Evolutionary conservation across 306 rosid genomes (phyloP), one percentile per base, ranked within the genome.

Genomic region (Dalbergia cultrata): DNA sequence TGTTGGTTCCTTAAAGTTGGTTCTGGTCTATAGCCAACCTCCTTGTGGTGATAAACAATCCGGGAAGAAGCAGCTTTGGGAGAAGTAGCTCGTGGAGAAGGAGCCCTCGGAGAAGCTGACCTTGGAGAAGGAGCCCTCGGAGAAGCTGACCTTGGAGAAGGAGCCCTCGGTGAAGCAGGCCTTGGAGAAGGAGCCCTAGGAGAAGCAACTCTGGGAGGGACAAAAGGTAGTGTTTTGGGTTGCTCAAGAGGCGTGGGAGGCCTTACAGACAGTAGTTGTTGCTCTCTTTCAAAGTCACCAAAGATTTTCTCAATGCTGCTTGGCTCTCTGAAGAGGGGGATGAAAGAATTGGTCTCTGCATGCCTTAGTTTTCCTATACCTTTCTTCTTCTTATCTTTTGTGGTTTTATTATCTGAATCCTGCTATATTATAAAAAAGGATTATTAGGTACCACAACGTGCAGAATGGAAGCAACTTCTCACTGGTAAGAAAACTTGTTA

Each of bases 271-370:
- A 78, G n/a, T 57, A 84, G 70, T 70, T 96, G 97, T 67, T 96
- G 99, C 88, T 93, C 99, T 76, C 94, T 93, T 73, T 96, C 99
- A 33, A 89, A 96, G 74, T 96, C 99, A 47, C 95, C 90, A 63
- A 96, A 96, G 75, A 93, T 96, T 81, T 96, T 96, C 88, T 96
- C 99, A 53, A 96, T 86, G 81, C 99, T 96, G 81, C 99, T 96
- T 12, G 99, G 98, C 88, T 90, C 94, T 82, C 97, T 92, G 72
- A 93, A 93, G 75, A 90, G 87, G 16, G 98, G 99, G 81, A 93
- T 96, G 85, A 96, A 88, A 13, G 97, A 92, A 75, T 87, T 93
- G 70, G 90, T 81, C 83, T 96, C 98, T 84, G 90, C 99, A 92
- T 87, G 89, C 85, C 68, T 90, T 81, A 80, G 71, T 82, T 88